Evolutionary conservation across 1,139 yeast genomes (phyloP), one percentile per base, ranked within the genome.

Genomic region (Candida pseudoviswanathii): DNA sequence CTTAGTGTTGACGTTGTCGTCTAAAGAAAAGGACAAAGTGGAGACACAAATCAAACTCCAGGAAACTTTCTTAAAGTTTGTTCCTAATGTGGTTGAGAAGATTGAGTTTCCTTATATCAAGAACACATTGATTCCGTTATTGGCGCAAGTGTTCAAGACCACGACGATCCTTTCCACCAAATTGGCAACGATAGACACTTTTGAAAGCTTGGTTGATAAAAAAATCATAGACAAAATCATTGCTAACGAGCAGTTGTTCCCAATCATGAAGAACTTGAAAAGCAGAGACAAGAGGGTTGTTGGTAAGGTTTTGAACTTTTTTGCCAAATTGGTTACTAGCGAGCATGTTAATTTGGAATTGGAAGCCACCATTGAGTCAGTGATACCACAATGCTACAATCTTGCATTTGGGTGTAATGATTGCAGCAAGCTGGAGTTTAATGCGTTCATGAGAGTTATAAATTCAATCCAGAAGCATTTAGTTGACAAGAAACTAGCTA

Each of bases 81-180:
- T 82, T 41, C 67, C 74, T 0, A 56, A 67, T 7, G 68, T 82
- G 41, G 64, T 81, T 2, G 75, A 70, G 7, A 73, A 79, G 45
- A 70, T 86, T 45, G 95, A 85, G 49, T 89, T 89, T 60, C 81
- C 92, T 5, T 81, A 85, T 33, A 76, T 90, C 48, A 90, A 92
- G 57, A 85, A 84, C 57, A 81, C 81, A 16, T 73, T 90, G 16
- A 81, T 89, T 63, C 96, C 97, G 1, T 70, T 83, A 40, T 73
- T 91, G 25, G 81, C 90, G 39, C 80, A 78, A 41, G 80, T 89
- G 2, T 92, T 91, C 66, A 81, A 89, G 39, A 87, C 90, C 42
- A 92, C 98, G 0, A 88, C 95, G 0, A 82, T 94, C 39, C 70
- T 91, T 38, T 83, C 89, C 3, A 88, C 92, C 30, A 91, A 94